These are phyloP conservation scores for Catharanthus roseus DNA, from an alignment of 257 asterid species.

Conservation along the genomic window DNA sequence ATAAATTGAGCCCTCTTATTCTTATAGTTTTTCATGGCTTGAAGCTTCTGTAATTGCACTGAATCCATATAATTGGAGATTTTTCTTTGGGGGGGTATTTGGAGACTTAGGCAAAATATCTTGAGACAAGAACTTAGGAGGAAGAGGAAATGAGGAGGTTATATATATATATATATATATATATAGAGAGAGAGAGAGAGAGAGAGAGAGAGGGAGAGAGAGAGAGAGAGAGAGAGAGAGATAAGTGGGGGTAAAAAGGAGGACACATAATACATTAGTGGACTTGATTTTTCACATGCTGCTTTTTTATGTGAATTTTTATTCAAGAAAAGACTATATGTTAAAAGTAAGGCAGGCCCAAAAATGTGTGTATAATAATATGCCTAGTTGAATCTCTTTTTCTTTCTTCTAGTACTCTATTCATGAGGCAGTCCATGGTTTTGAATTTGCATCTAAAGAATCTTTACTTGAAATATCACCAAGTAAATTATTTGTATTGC, in stretches of 20 bases:
- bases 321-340: not conserved
- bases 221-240: too few relatives aligned
- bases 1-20: slow-evolving; percentile 41
- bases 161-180: not conserved
- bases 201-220: too few relatives aligned
- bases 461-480: too few relatives aligned
- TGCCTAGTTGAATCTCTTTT: not conserved
- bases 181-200: too few relatives aligned
- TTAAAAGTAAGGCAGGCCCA: not conserved
- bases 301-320: not conserved
- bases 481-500: too few relatives aligned
- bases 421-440: too few relatives aligned
- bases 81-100: too few relatives aligned
- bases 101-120: too few relatives aligned
- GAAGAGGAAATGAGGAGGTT: not conserved
- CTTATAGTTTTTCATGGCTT: slow-evolving; percentile 38
- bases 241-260: slow-evolving; percentile 8
- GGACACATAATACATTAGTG: not conserved
- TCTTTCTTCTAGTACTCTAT: not conserved
- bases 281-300: slow-evolving; percentile 8
- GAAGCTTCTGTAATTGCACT: slow-evolving; percentile 24
- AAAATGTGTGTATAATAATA: slow-evolving; percentile 3
- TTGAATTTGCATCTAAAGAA: too few relatives aligned
- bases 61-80: slow-evolving; percentile 28
- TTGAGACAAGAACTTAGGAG: slow-evolving; percentile 10